phyloP scores from a whole-genome alignment of 371 early-diverging fungal genomes.

The Enterospora canceri region DNA sequence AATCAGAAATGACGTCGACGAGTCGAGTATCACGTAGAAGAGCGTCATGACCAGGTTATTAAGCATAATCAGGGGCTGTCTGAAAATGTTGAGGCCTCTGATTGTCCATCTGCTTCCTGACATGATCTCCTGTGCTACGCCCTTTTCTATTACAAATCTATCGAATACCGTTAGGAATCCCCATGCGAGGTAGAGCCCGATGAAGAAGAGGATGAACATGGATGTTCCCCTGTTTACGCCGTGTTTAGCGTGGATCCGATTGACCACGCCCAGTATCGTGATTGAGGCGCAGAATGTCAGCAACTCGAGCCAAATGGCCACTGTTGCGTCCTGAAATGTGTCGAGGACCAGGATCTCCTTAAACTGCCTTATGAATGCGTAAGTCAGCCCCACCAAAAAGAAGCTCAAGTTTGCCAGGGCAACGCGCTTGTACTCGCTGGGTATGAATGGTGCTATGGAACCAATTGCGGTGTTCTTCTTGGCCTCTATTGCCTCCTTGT shows the following conservation, averaged over 20 bases:
- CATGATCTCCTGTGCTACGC: not conserved
- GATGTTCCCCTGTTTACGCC: constrained; percentile 3
- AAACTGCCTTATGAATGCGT: constrained; percentile 10
- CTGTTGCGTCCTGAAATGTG: not conserved
- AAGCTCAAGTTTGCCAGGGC: not conserved
- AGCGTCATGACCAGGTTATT: not conserved
- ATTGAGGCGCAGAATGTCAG: not conserved
- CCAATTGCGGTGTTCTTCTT: constrained; percentile 5
- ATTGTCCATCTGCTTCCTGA: not conserved
- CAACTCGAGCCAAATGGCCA: constrained; percentile 11
- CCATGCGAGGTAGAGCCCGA: not conserved
- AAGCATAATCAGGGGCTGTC: not conserved
- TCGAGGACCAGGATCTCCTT: constrained; percentile 1
- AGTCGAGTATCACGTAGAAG: constrained; percentile 14
- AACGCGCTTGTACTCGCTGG: not conserved
- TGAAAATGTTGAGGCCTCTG: not conserved
- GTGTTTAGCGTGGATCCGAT: not conserved
- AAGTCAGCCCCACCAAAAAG: constrained; percentile 4
- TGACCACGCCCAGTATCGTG: not conserved
- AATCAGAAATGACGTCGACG: not conserved
- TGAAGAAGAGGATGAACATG: not conserved
- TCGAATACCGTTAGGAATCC: not conserved
- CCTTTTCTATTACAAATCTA: not conserved
- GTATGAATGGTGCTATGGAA: not conserved
- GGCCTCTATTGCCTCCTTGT: not conserved